phyloP scores from a whole-genome alignment of 257 asterid species.

The Solanum lignicaule region DNA sequence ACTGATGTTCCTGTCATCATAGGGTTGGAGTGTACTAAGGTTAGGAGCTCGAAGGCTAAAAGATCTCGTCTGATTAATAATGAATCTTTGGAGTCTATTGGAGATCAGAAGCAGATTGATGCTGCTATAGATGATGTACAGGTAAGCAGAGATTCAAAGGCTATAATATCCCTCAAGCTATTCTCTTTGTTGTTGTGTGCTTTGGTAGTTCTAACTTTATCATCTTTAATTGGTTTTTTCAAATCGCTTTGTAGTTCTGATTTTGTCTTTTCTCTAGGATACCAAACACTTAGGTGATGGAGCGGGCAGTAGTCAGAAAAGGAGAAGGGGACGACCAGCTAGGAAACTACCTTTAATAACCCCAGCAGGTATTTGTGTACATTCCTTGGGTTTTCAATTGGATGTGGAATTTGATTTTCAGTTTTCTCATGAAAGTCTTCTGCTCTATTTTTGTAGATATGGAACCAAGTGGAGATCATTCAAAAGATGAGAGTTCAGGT shows the following conservation, averaged over 20 bases:
- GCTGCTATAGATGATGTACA: conserved; percentile 7
- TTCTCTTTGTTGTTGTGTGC: neutral
- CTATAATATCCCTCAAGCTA: neutral
- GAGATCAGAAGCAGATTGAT: conserved; percentile 22
- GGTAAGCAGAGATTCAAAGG: conserved; percentile 21
- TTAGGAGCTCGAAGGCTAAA: conserved; percentile 23
- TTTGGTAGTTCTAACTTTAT: neutral
- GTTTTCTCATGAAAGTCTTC: conserved; percentile 8
- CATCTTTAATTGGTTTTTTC: neutral
- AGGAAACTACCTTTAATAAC: conserved; percentile 3
- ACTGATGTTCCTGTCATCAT: conserved; percentile 31
- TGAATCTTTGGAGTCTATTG: conserved; percentile 15
- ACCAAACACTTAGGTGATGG: conserved; percentile 13
- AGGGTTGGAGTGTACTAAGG: conserved; percentile 53
- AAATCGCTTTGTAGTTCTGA: neutral
- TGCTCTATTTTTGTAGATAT: neutral
- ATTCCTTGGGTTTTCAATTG: neutral
- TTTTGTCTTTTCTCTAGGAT: conserved; percentile 24
- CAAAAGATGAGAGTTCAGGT: conserved; percentile 9
- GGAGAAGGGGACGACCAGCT: conserved; percentile 50
- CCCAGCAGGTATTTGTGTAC: conserved; percentile 23
- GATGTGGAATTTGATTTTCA: neutral
- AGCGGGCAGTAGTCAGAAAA: conserved; percentile 15
- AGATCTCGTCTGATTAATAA: conserved; percentile 7
- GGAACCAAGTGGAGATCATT: conserved; percentile 8